Evolutionary conservation across 768 basidiomycete genomes (phyloP).

Genomic region (Agaricus sinodeliciosus): DNA sequence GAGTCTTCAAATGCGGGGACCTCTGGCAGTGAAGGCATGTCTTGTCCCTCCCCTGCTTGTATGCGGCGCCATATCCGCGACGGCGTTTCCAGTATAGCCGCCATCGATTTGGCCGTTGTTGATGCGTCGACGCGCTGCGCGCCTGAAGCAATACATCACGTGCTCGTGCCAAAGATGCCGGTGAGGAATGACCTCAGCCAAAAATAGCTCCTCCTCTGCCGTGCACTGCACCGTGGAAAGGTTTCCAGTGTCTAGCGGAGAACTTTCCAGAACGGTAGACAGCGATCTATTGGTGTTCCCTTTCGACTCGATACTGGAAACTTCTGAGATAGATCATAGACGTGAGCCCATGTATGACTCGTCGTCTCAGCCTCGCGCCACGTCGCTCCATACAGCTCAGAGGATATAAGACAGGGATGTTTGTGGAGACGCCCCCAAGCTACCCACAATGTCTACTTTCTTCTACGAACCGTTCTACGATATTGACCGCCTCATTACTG

Average conservation of each 20-base stretch:
- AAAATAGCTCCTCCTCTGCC: too few relatives aligned
- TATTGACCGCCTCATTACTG: not conserved
- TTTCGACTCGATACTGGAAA: too few relatives aligned
- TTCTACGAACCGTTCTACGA: not conserved
- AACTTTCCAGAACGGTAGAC: too few relatives aligned
- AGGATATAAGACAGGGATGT: not conserved
- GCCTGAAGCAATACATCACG: not conserved
- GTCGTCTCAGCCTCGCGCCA: too few relatives aligned
- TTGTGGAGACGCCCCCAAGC: not conserved
- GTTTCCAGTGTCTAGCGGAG: too few relatives aligned
- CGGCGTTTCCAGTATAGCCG: conserved; percentile 68
- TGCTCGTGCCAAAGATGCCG: conserved; percentile 1
- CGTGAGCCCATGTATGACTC: too few relatives aligned
- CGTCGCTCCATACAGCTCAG: not conserved
- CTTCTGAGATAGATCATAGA: too few relatives aligned
- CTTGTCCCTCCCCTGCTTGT: conserved; percentile 63
- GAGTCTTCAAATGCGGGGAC: conserved; percentile 69
- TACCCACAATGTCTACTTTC: not conserved
- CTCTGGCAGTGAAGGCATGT: conserved; percentile 80
- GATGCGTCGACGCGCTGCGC: not conserved
- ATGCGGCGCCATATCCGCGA: conserved; percentile 83
- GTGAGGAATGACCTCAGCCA: not conserved
- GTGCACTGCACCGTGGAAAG: too few relatives aligned
- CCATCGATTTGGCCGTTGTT: conserved; percentile 22
- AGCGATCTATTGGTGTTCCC: too few relatives aligned